Base-by-base conservation (phyloP, 208 protist genomes). In the Trypanosomatidae sp. region DNA sequence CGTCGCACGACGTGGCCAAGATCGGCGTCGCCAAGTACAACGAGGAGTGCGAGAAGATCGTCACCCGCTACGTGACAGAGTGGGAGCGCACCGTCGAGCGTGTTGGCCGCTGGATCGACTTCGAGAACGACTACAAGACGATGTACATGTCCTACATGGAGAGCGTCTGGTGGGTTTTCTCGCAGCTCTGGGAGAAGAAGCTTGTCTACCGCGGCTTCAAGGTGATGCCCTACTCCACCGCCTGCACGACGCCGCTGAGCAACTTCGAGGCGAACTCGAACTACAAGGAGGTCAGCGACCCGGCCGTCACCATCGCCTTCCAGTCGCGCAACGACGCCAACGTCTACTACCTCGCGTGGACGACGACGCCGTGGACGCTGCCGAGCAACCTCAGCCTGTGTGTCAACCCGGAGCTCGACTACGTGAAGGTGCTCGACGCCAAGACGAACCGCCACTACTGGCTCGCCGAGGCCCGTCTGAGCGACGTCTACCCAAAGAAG, bases 331-430 rank as follows among this genome's bases (percentile, higher is more conserved):
- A 9, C 22, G 95, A 98, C 67, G 79, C 79, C 64, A 82, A 97
- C 90, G 68, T 87, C 65, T 80, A 76, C 70, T 79, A 99, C n/a
- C 59, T 99, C 0, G 99, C 99, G 13, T 99, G 99, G 99, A 99
- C 99, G 0, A 99, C 99, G 7, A 99, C 99, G 36, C 99, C 99
- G 36, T 99, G 99, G 99, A 99, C 99, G 10, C 89, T 99, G 17
- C 99, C 99, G 13, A 98, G 91, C 70, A 99, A 99, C 88, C 82
- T 99, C 8, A 98, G 95, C 12, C 92, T 99, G 30, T 99, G 98
- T 84, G 99, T 99, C 15, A 91, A 99, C 86, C 90, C 94, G 10
- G 89, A 97, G n/a, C 62, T 99, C 19, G 94, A 98, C 15, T 99
- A 99, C 85, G 95, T 99, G 66, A 95, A 97, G 76, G 78, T 99